A percentile compares a stretch with the other conserved stretches of the same genome.
phyloP scores from a whole-genome alignment of 2,329 filamentous ascomycete genomes.

The Pseudocercospora pini-densiflorae region DNA sequence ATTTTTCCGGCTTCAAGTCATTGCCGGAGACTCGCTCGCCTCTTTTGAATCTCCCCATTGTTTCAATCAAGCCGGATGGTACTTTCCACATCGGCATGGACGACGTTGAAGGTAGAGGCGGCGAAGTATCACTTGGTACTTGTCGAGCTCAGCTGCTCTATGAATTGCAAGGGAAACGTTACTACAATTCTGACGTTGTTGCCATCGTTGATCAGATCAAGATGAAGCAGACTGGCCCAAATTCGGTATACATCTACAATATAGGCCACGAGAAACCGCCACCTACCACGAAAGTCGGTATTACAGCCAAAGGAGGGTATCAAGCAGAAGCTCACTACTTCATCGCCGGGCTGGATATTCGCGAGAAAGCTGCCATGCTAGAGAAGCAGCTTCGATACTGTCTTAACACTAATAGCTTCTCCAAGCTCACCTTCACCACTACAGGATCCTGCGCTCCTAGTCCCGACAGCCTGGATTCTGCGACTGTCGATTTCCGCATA shows the following conservation, averaged over 20 bases:
- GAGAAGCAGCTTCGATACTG: conserved; percentile 49
- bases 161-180: conserved; percentile 60
- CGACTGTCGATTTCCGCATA: conserved; percentile 55
- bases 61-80: conserved; percentile 37
- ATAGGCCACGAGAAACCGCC: conserved; percentile 52
- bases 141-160: conserved; percentile 59
- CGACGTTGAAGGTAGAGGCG: conserved; percentile 44
- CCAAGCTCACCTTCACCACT: conserved; percentile 43
- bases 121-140: conserved; percentile 52
- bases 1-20: conserved; percentile 50
- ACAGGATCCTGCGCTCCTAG: conserved; percentile 52
- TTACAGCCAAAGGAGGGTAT: conserved; percentile 53
- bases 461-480: conserved; percentile 48
- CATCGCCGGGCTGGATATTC: conserved; percentile 51
- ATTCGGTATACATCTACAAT: conserved; percentile 55
- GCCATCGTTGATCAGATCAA: conserved; percentile 55
- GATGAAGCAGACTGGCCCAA: conserved; percentile 56
- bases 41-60: conserved; percentile 46
- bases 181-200: conserved; percentile 63
- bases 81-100: conserved; percentile 43
- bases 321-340: conserved; percentile 54
- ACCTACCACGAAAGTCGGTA: conserved; percentile 56
- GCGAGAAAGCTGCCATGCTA: conserved; percentile 52
- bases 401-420: conserved; percentile 44
- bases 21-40: conserved; percentile 44